Evolutionary conservation across 139 green algal genomes (phyloP).

Genomic region (Closterium sp.): DNA sequence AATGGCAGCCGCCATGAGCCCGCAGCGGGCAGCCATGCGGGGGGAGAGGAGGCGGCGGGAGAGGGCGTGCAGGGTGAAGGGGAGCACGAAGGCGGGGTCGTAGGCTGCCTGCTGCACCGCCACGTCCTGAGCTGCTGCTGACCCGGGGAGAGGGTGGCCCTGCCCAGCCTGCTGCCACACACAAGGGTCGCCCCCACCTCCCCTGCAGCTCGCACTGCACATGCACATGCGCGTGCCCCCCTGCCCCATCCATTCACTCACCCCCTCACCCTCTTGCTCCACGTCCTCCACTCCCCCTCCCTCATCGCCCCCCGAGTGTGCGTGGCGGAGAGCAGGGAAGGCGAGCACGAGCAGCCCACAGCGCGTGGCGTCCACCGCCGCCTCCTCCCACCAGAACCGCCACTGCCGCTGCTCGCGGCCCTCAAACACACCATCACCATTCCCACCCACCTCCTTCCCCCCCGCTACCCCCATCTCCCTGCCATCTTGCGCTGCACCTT

Average conservation of each 20-base stretch:
- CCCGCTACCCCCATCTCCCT: neutral
- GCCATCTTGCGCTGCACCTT: neutral
- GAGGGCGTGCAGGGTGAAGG: conserved; percentile 13
- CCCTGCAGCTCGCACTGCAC: neutral
- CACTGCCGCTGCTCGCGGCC: neutral
- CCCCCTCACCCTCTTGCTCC: neutral
- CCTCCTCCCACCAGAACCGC: neutral
- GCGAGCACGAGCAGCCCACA: conserved; percentile 3
- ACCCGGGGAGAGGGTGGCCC: neutral
- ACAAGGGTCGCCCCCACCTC: neutral
- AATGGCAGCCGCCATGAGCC: conserved; percentile 3
- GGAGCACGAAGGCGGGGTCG: conserved; percentile 28
- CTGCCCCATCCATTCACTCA: neutral
- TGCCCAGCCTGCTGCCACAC: neutral
- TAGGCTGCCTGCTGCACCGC: conserved; percentile 14
- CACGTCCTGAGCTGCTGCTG: neutral
- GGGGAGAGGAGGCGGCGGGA: neutral
- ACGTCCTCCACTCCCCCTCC: neutral
- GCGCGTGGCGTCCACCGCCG: neutral
- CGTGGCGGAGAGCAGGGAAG: neutral
- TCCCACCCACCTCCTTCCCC: neutral
- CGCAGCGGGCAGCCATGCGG: conserved; percentile 8
- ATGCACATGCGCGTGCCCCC: neutral
- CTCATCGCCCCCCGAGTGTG: neutral
- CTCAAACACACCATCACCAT: neutral